Evolutionary conservation across 306 rosid species (phyloP), one percentile per base, ranked within the genome.

Genomic region (Lupinus albus): DNA sequence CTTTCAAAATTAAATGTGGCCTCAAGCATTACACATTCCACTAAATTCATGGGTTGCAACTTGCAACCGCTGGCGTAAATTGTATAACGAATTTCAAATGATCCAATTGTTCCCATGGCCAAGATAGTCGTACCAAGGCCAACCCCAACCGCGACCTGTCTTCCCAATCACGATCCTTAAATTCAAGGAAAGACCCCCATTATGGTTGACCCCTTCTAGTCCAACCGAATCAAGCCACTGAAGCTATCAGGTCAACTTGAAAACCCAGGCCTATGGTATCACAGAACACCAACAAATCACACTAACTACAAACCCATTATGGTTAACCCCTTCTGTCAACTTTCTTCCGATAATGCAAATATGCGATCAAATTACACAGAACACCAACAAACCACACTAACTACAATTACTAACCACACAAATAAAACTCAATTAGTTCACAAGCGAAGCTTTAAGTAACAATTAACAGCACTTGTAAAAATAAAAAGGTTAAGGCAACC

Each of bases 401-500:
- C 30, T 44, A 41, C 45, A 16, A 30, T 17, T 16, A 59, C 2
- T 3, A 70, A 35, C 16, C 3, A 5, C 36, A 51, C 6, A 42
- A 76, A 71, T 14, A 1, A 76, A 65, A 59, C 42, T 12, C 80
- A 12, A 33, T 47, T 14, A n/a, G 36, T 20, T 8, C 32, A 45
- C 77, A 2, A 25, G 30, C 30, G 0, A 25, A 25, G 30, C 30
- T 25, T 3, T 12, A 59, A 59, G 3, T 49, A 1, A 10, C 39
- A 3, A 35, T 32, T 13, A 28, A 32, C 18, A 53, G 11, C n/a
- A 69, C 45, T 33, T 18, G 28, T 14, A 45, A 12, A 8, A 72
- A 52, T 39, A 30, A 44, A 3, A 25, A 14, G 16, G 35, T 5
- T 12, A 91, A 61, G 47, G 35, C 6, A 18, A 91, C 97, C 96